Base-by-base conservation (phyloP, 257 asterid genomes). In the Solanum ossicruentum region DNA sequence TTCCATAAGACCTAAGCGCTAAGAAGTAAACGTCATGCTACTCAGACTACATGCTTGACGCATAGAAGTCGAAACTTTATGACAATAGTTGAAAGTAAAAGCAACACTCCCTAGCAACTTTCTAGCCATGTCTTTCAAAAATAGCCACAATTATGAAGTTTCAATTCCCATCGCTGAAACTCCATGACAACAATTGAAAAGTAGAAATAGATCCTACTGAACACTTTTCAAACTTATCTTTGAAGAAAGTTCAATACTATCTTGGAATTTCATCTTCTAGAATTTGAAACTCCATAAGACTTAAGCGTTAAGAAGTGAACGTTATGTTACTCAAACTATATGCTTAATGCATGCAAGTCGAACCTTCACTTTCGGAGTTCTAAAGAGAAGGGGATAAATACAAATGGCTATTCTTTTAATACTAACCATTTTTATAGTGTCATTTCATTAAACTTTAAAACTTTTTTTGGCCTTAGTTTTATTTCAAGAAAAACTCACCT, bases 401-500 rank as follows among this genome's bases (percentile, higher is more conserved):
- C 36, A 32, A 32, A 32, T 32, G 36, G 36, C 36, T 32, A 32
- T 32, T 32, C 36, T 32, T 32, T 32, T 32, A 32, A 32, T 32
- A 32, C 36, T 32, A 32, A 32, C 36, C 36, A 32, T 32, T 32
- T 32, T 32, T 28, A 28, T 28, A 3, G 36, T 32, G 36, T 32
- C 36, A 32, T 32, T 32, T 32, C 36, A 32, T 32, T 32, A 32
- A 32, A 32, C 36, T 32, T 32, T 32, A 32, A 32, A 32, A 32
- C 0, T 0, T 32, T 32, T 8, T 6, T 63, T 65, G 11, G 0
- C 10, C 77, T 36, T 45, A 45, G n/a, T 75, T 47, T 47, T 8
- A 49, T 9, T 82, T 57, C 4, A 41, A 32, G 23, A 28, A 82
- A 23, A 28, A 82, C 79, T 36, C 8, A 94, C 98, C 97, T 96